Base-by-base conservation (phyloP, 1,284 basidiomycete species). In the Naganishia liquefaciens region DNA sequence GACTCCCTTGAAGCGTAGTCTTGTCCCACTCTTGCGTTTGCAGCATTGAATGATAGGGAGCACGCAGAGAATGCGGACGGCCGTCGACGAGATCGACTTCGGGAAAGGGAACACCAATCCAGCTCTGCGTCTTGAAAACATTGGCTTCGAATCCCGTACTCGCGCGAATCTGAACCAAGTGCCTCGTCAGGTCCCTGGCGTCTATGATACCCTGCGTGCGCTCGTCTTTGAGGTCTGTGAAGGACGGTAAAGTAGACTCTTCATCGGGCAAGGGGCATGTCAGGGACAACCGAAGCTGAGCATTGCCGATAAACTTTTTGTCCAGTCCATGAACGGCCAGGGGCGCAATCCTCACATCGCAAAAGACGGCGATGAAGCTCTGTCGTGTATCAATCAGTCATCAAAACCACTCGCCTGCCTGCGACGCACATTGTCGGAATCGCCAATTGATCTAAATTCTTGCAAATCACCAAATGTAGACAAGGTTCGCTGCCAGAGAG, bases 261-360 rank as follows among this genome's bases (percentile, higher is more conserved):
- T 53, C 51, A n/a, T 53, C 33, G 28, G 30, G 51, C 30, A 53
- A 33, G n/a, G 51, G 33, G n/a, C 51, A 53, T 19, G 57, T 60
- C 46, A 60, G 15, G 5, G 57, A 39, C n/a, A 60, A 39, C 19
- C 39, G 46, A 3, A 60, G 46, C n/a, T 60, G 57, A 5, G 57
- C 46, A 37, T 50, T 60, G 46, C 57, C 57, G 46, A 60, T 60
- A 37, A 50, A 60, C n/a, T 60, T 60, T 25, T 60, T 50, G 57
- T 60, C 33, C 57, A 60, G 23, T 4, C 46, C 37, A 30, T 39
- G 11, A 37, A 60, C 46, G 21, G 57, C 57, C 25, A 60, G 10
- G 1, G 57, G 57, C 4, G 46, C 57, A 37, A 50, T 25, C 17
- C 57, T 30, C 39, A 46, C 49, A 33, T 60, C 57, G 46, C 57